phyloP scores from a whole-genome alignment of 2,329 filamentous ascomycete genomes.

The Plectosphaerella cucumerina region DNA sequence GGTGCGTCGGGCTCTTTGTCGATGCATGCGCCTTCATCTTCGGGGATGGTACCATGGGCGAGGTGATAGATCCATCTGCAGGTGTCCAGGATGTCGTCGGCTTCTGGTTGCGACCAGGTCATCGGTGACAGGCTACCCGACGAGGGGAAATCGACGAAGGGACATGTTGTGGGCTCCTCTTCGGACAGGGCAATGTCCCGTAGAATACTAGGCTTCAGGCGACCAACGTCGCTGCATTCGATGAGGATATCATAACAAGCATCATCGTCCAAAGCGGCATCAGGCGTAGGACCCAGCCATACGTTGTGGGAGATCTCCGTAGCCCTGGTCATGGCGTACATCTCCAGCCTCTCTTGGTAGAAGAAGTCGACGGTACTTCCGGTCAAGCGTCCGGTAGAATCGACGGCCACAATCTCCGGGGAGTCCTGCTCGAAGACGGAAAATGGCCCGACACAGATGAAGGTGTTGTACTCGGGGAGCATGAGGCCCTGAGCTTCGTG shows the following conservation, averaged over 20 bases:
- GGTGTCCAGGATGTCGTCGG: constrained; percentile 78
- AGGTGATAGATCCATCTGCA: constrained; percentile 88
- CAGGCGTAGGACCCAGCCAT: constrained; percentile 83
- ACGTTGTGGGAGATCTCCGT: constrained; percentile 88
- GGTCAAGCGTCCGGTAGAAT: constrained; percentile 67
- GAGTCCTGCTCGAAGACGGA: constrained; percentile 66
- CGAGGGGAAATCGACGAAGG: constrained; percentile 76
- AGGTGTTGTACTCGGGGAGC: constrained; percentile 75
- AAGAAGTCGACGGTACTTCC: constrained; percentile 84
- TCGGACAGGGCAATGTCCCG: constrained; percentile 55
- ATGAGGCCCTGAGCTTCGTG: constrained; percentile 52
- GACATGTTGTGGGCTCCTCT: constrained; percentile 27
- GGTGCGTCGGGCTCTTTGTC: constrained; percentile 49
- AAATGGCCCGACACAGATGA: constrained; percentile 65
- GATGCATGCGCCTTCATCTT: constrained; percentile 7
- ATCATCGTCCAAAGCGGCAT: constrained; percentile 55
- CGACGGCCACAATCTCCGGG: constrained; percentile 68
- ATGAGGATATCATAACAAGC: constrained; percentile 78
- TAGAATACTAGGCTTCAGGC: constrained; percentile 66
- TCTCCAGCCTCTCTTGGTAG: constrained; percentile 82
- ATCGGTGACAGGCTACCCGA: constrained; percentile 89
- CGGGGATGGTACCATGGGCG: constrained; percentile 57
- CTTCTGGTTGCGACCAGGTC: constrained; percentile 76
- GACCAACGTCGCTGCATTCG: constrained; percentile 82
- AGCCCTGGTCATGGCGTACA: constrained; percentile 88